Evolutionary conservation across 257 asterid species (phyloP).

Genomic region (Solanum etuberosum): DNA sequence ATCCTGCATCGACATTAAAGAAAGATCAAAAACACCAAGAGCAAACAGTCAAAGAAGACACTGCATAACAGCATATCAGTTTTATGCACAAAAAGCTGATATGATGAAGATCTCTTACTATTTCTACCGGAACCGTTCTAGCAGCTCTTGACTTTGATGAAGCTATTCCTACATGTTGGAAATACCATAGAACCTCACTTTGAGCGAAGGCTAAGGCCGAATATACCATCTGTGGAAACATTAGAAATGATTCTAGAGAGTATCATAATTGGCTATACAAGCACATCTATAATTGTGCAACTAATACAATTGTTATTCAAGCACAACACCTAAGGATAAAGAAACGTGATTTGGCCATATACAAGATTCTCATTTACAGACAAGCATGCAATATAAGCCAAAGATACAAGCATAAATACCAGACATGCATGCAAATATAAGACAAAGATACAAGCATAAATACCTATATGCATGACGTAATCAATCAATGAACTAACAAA

Average conservation of each 20-base stretch:
- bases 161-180: conserved; percentile 88
- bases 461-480: background rate
- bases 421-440: background rate
- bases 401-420: background rate
- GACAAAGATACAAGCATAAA: background rate
- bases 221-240: conserved; percentile 85
- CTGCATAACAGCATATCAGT: background rate
- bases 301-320: background rate
- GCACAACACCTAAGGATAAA: background rate
- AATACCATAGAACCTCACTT: conserved; percentile 95
- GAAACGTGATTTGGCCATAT: background rate
- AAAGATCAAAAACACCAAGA: background rate
- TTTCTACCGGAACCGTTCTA: conserved; percentile 68
- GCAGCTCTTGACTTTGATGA: conserved; percentile 68
- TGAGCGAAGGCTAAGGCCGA: conserved; percentile 95
- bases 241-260: conserved; percentile 5
- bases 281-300: background rate
- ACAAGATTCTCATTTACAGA: background rate
- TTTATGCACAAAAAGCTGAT: background rate
- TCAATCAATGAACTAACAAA: background rate
- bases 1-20: conserved; percentile 38
- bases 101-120: conserved; percentile 45
- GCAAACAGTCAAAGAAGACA: background rate
- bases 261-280: background rate
- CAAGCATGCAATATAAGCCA: background rate